Evolutionary conservation across 306 rosid genomes (phyloP), one percentile per base, ranked within the genome.

Genomic region (Quillaja saponaria): DNA sequence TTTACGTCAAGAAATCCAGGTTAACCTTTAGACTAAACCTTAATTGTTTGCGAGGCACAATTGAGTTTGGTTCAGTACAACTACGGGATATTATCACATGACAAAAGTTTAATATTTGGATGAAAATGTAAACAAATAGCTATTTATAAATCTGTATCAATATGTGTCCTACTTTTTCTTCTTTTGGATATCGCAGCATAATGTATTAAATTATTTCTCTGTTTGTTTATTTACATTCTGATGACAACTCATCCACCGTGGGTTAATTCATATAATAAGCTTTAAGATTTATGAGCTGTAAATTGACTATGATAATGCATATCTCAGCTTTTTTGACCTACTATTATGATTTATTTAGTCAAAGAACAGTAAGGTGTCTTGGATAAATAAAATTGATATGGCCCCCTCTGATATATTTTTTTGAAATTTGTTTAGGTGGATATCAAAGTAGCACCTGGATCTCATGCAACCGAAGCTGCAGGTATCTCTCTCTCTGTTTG

Each of bases 391-490:
- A 25, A 25, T 25, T 25, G 31, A 25, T 4, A 25, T 1, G 2
- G 31, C 4, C 31, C 31, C 4, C 4, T 25, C 31, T 25, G 31
- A 25, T n/a, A n/a, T n/a, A n/a, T n/a, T n/a, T n/a, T n/a, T n/a
- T n/a, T n/a, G n/a, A 15, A 61, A 61, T 66, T 48, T 63, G 49
- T 66, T 71, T 63, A 94, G 97, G 96, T 94, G 77, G 97, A 94
- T 68, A 94, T 94, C 72, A 81, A 83, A 76, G 85, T 94, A 53
- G 99, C 95, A 31, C 99, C 96, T 21, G 91, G 99, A 76, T 89
- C 99, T 51, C 97, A 94, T 80, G 81, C 97, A 15, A 87, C 96
- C 38, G 95, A 89, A 83, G 86, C 85, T 64, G 85, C 91, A 51
- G 95, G 99, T 94, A 71, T 13, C 45, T 49, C 59, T 60, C 9